These are phyloP conservation scores for Mollisiaceae sp. DNA, from an alignment of 2,329 filamentous ascomycete species.

Conservation along the genomic window DNA sequence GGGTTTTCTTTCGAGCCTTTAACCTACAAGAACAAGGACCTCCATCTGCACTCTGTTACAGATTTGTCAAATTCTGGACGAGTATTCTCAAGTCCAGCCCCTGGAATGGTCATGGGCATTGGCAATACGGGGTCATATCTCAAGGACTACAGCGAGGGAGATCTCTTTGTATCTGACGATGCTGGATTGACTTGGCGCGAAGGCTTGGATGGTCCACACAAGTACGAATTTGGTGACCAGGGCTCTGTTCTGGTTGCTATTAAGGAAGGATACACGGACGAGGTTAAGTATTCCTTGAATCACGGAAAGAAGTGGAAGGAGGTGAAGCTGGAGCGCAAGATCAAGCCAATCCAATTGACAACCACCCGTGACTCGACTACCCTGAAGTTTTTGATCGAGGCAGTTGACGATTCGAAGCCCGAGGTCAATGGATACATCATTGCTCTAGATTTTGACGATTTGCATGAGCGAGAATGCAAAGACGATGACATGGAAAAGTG, in stretches of 20 bases:
- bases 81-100: conserved; percentile 91
- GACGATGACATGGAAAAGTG: conserved; percentile 87
- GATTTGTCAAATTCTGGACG: conserved; percentile 80
- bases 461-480: conserved; percentile 81
- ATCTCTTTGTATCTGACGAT: conserved; percentile 88
- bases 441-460: conserved; percentile 80
- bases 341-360: conserved; percentile 70
- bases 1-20: conserved; percentile 82
- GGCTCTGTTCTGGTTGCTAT: conserved; percentile 88
- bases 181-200: conserved; percentile 85
- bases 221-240: conserved; percentile 95
- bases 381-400: conserved; percentile 85
- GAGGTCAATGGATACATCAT: conserved; percentile 66
- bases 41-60: conserved; percentile 94
- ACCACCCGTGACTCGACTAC: conserved; percentile 93
- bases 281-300: conserved; percentile 79
- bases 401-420: conserved; percentile 54
- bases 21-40: conserved; percentile 64
- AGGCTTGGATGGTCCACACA: conserved; percentile 80
- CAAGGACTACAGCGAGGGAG: conserved; percentile 71
- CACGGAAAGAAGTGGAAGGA: conserved; percentile 85
- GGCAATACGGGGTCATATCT: conserved; percentile 85
- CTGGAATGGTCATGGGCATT: conserved; percentile 90
- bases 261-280: conserved; percentile 65
- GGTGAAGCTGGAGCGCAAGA: conserved; percentile 69